Conservation (phyloP, 306 rosid genomes). For the Ammopiptanthus mongolicus region DNA sequence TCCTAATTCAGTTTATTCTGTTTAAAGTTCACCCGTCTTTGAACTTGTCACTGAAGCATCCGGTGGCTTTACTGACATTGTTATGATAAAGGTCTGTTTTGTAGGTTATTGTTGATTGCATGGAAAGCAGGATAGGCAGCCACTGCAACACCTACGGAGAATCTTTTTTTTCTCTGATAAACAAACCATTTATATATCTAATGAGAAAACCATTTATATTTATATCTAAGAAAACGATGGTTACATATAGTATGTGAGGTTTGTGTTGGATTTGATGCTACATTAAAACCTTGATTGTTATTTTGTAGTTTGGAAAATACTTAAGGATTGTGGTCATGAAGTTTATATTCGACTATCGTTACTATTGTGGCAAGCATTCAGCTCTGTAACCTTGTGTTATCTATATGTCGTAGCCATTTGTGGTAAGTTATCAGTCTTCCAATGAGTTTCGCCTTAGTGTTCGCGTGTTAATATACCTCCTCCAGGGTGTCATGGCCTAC, state of each 20-base stretch:
- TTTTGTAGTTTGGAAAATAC: neutral
- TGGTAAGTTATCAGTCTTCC: neutral
- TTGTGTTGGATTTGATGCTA: neutral
- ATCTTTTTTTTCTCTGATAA: neutral
- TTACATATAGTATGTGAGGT: neutral
- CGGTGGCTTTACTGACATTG: neutral
- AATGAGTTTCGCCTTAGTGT: neutral
- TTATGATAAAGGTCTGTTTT: neutral
- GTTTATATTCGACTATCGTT: neutral
- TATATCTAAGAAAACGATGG: neutral
- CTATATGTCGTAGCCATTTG: neutral
- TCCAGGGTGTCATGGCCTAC: too few relatives aligned
- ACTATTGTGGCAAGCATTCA: neutral
- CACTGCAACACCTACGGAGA: neutral
- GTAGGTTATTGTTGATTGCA: neutral
- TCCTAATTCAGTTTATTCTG: neutral
- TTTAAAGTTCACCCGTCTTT: neutral
- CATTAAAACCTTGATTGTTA: neutral
- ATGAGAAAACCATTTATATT: neutral
- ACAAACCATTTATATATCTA: neutral
- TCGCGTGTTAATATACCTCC: neutral
- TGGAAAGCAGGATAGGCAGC: neutral
- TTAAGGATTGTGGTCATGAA: neutral
- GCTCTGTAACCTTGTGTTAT: neutral
- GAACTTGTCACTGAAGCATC: neutral